These are phyloP conservation scores for Dendrobium nobile DNA, from an alignment of 106 monocot genomes.

Conservation along the genomic window DNA sequence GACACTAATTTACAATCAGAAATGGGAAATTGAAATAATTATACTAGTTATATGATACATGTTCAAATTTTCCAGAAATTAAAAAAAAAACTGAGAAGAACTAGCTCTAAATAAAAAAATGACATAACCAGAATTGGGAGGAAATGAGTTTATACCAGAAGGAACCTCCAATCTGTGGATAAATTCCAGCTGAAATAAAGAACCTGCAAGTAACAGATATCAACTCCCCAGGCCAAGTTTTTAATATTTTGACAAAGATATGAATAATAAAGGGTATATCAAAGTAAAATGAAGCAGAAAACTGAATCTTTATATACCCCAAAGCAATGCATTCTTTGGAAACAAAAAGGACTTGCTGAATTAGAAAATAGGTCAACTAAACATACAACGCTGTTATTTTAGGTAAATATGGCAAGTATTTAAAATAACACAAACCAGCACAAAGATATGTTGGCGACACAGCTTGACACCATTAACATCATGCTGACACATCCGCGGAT, in stretches of 20 bases:
- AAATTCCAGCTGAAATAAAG: constrained; percentile 2
- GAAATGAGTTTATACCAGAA: neutral
- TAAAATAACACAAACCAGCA: neutral
- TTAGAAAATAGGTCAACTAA: neutral
- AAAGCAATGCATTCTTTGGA: neutral
- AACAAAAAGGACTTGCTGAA: neutral
- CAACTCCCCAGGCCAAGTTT: neutral
- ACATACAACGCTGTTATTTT: neutral
- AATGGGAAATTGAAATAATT: neutral
- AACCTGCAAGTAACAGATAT: neutral
- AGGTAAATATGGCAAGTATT: neutral
- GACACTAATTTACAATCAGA: neutral
- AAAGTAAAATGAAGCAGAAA: neutral
- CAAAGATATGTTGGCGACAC: neutral
- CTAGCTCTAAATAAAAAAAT: neutral
- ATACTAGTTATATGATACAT: neutral
- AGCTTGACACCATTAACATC: neutral
- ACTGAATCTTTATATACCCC: neutral
- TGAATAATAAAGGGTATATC: neutral
- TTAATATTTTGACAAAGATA: neutral
- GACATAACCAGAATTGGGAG: neutral
- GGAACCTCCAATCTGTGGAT: constrained; percentile 4
- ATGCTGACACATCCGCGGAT: neutral
- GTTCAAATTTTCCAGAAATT: neutral
- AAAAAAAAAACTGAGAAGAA: neutral